Base-by-base conservation (phyloP, 2,329 filamentous ascomycete species). In the Venturia aucupariae region DNA sequence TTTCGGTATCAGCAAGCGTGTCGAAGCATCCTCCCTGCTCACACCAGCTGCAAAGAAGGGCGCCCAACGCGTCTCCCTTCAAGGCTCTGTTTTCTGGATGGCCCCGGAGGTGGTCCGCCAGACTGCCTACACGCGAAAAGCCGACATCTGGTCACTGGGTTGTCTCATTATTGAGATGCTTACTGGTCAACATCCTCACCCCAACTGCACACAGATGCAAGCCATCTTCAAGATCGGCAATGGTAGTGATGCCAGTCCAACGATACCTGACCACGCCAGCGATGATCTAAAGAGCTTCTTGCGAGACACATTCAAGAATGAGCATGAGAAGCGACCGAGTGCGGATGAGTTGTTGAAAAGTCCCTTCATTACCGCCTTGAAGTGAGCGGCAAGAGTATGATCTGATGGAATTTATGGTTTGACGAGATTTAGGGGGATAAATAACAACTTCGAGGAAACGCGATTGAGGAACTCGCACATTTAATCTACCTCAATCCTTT, bases 71-170 rank as follows among this genome's bases (percentile, higher is more conserved):
- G 72, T 86, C 13, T 97, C 93, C 1, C 84, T 99, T 3, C 94
- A 99, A 75, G 94, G 94, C 17, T 97, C 92, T 32, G 94, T 99
- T 62, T 99, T 97, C 79, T 99, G 94, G 94, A 99, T 99, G 94
- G 94, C 94, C 0, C 94, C 94, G 10, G 94, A 99, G 79, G 94
- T 99, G 24, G 94, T 99, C 67, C 94, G 94, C 72, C 94, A 97
- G 77, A 97, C 93, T 3, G 92, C 92, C 6, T 97, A 99, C 78
- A 97, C 93, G 5, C 91, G 93, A 78, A 97, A 97, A 79, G 94
- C 94, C 17, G 94, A 99, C 72, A 99, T 99, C 70, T 99, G 94
- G 94, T 96, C 91, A 57, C 84, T 99, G 30, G 94, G 94, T 41
- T 99, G 94, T 75, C 81, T 99, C 62, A 91, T 99, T 17, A 93